These are phyloP conservation scores for Pittosporum tobira DNA, from an alignment of 129 eudicot genomes.

Conservation along the genomic window DNA sequence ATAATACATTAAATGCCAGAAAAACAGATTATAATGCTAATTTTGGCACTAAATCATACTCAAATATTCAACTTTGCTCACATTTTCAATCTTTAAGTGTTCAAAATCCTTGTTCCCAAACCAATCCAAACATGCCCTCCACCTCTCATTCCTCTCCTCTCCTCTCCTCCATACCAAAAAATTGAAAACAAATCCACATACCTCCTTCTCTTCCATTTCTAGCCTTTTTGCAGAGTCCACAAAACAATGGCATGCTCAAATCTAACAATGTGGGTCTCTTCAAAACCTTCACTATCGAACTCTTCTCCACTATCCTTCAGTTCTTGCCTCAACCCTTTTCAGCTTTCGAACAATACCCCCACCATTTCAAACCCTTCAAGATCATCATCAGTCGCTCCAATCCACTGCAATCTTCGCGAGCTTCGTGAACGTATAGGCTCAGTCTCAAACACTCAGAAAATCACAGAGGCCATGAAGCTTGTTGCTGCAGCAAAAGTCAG, in stretches of 20 bases:
- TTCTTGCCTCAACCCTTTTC: constrained; percentile 33
- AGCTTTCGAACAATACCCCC: constrained; percentile 23
- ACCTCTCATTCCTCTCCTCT: no score
- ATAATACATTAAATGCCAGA: constrained; percentile 4
- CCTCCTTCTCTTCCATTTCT: not conserved
- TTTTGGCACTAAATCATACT: no score
- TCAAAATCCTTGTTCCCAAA: no score
- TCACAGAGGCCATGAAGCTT: constrained; percentile 58
- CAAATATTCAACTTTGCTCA: no score
- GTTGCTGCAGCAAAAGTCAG: constrained; percentile 58
- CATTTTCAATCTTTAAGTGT: no score
- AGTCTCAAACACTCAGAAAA: constrained; percentile 49
- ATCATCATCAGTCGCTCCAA: constrained; percentile 23
- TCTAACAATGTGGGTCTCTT: constrained; percentile 37
- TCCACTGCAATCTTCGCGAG: constrained; percentile 42
- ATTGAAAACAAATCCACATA: constrained; percentile 7
- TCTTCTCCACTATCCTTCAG: constrained; percentile 29
- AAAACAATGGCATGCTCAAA: constrained; percentile 36
- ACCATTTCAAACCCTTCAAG: constrained; percentile 8
- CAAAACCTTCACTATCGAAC: constrained; percentile 34
- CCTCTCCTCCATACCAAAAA: no score
- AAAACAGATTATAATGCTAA: constrained; percentile 9
- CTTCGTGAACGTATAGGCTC: constrained; percentile 38
- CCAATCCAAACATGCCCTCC: no score
- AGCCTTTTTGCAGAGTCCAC: constrained; percentile 14